Evolutionary conservation across 2,329 filamentous ascomycete genomes (phyloP).

Genomic region (Aspergillus fumigatus): DNA sequence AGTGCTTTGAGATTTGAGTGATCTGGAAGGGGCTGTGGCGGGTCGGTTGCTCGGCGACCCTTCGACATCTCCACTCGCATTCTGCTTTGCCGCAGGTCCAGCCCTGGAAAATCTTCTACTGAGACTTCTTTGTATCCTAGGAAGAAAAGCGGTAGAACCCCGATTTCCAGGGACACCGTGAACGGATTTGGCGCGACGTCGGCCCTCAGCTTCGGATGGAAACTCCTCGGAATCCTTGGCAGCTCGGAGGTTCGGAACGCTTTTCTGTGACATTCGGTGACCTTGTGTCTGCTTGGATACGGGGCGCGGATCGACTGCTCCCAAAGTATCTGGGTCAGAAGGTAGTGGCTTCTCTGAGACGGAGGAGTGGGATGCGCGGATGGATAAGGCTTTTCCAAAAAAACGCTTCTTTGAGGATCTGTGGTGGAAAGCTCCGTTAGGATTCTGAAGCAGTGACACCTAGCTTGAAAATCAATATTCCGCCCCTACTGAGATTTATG

Average conservation of each 20-base stretch:
- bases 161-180: slow-evolving; percentile 14
- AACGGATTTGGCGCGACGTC: slow-evolving; percentile 21
- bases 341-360: slow-evolving; percentile 29
- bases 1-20: slow-evolving; percentile 20
- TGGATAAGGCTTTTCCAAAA: slow-evolving; percentile 16
- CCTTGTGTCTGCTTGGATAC: slow-evolving; percentile 8
- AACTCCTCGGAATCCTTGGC: slow-evolving; percentile 10
- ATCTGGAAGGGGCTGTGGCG: slow-evolving; percentile 22
- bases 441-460: slow-evolving; percentile 18
- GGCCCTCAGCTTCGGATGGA: slow-evolving; percentile 8
- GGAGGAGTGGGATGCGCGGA: slow-evolving; percentile 1
- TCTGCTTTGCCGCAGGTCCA: slow-evolving; percentile 15
- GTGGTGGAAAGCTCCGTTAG: slow-evolving; percentile 8
- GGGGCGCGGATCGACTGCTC: slow-evolving; percentile 7
- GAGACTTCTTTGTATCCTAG: slow-evolving; percentile 14
- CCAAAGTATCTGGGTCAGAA: slow-evolving; percentile 17
- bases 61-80: slow-evolving; percentile 13
- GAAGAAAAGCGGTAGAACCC: slow-evolving; percentile 9
- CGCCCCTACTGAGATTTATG: neutral
- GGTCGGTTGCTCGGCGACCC: slow-evolving; percentile 14
- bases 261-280: slow-evolving; percentile 12
- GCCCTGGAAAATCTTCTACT: slow-evolving; percentile 23
- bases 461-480: slow-evolving; percentile 10
- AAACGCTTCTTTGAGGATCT: slow-evolving; percentile 23
- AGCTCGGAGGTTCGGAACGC: slow-evolving; percentile 14